A percentile compares a stretch with the other conserved stretches of the same genome.
phyloP scores from a whole-genome alignment of 2,329 filamentous ascomycete genomes.

The Aspergillus hortae region DNA sequence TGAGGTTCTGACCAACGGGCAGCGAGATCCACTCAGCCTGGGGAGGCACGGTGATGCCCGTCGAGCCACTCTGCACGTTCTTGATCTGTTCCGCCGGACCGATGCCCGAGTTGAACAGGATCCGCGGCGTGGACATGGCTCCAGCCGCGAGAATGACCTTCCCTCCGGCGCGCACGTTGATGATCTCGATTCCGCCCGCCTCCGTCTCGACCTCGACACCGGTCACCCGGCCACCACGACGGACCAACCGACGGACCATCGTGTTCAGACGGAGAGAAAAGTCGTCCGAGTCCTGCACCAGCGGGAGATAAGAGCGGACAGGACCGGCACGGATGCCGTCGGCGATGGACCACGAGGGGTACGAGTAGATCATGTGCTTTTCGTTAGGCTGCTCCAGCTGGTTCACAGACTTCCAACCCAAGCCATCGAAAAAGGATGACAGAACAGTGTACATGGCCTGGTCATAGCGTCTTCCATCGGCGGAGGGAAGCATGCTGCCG shows the following conservation, averaged over 20 bases:
- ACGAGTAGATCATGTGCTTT: constrained; percentile 64
- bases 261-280: constrained; percentile 66
- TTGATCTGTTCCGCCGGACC: constrained; percentile 52
- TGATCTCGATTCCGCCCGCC: constrained; percentile 50
- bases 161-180: constrained; percentile 60
- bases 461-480: constrained; percentile 62
- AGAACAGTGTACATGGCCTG: constrained; percentile 63
- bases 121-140: constrained; percentile 63
- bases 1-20: constrained; percentile 48
- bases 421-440: constrained; percentile 53
- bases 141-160: constrained; percentile 66
- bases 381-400: constrained; percentile 56
- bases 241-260: constrained; percentile 61
- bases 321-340: constrained; percentile 65
- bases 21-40: constrained; percentile 46
- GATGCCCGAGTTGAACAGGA: constrained; percentile 66
- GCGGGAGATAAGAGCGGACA: constrained; percentile 65
- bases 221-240: constrained; percentile 58
- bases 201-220: constrained; percentile 36
- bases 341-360: constrained; percentile 63
- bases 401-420: constrained; percentile 61
- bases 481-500: constrained; percentile 62
- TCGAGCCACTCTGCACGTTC: constrained; percentile 41
- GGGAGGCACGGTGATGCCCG: constrained; percentile 39
- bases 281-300: constrained; percentile 56